Conservation (phyloP, 257 asterid genomes). For the Nicotiana noctiflora region DNA sequence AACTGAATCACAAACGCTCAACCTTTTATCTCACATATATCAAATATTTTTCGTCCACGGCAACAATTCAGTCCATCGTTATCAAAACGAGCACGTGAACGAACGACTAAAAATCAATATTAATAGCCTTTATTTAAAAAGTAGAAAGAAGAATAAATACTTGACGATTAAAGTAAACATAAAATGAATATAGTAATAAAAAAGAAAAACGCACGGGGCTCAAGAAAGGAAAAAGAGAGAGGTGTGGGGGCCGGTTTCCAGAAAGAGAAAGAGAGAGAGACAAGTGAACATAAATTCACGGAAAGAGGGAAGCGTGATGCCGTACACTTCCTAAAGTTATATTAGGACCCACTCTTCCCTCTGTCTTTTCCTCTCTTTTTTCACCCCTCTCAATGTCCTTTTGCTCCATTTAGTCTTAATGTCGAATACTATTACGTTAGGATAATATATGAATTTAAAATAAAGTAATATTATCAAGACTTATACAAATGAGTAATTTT, state of each 20-base stretch:
- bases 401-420: not conserved
- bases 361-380: not conserved
- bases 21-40: too few relatives aligned
- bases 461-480: too few relatives aligned
- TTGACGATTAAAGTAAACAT: not conserved
- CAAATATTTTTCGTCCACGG: too few relatives aligned
- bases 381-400: not conserved
- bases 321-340: not conserved
- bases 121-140: too few relatives aligned
- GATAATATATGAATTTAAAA: too few relatives aligned
- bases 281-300: slow-evolving; percentile 5
- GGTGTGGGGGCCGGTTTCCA: not conserved
- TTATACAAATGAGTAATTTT: too few relatives aligned
- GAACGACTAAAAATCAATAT: too few relatives aligned
- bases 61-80: too few relatives aligned
- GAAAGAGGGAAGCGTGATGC: slow-evolving; percentile 11
- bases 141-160: not conserved
- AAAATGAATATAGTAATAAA: not conserved
- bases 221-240: not conserved
- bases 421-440: too few relatives aligned
- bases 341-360: not conserved
- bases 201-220: not conserved
- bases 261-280: slow-evolving; percentile 2
- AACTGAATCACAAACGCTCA: too few relatives aligned
- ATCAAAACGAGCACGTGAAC: too few relatives aligned